Evolutionary conservation across 305 asterid genomes (phyloP).

Genomic region (Fraxinus albicans): DNA sequence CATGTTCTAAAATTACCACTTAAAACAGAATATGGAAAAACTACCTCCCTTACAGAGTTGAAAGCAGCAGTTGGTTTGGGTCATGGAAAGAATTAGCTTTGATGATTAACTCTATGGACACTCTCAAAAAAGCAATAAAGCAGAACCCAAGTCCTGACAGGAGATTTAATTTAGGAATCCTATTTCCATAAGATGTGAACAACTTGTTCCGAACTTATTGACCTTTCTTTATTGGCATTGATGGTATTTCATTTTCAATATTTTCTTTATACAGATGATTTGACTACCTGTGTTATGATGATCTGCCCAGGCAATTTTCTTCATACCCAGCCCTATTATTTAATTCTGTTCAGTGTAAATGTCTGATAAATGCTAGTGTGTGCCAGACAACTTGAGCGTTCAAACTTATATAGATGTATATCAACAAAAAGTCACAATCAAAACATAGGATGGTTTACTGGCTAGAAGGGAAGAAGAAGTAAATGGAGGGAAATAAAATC

Average conservation of each 20-base stretch:
- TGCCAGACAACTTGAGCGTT: not conserved
- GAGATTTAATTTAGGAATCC: not conserved
- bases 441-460: not conserved
- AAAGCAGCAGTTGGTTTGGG: not conserved
- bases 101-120: not conserved
- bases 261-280: not conserved
- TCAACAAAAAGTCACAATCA: not conserved
- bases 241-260: not conserved
- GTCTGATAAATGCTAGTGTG: not conserved
- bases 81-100: not conserved
- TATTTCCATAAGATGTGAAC: not conserved
- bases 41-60: not conserved
- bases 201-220: not conserved
- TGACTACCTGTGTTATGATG: not conserved
- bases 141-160: not conserved
- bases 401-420: not conserved
- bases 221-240: not conserved
- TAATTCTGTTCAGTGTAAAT: not conserved
- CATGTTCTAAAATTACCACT: not conserved
- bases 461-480: conserved; percentile 6
- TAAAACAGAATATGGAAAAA: not conserved
- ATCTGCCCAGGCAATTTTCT: not conserved
- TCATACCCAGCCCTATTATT: not conserved
- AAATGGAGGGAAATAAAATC: not conserved
- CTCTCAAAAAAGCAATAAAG: not conserved